These are phyloP conservation scores for Fusarium sp. DNA, from an alignment of 2,329 filamentous ascomycete species.

Conservation along the genomic window DNA sequence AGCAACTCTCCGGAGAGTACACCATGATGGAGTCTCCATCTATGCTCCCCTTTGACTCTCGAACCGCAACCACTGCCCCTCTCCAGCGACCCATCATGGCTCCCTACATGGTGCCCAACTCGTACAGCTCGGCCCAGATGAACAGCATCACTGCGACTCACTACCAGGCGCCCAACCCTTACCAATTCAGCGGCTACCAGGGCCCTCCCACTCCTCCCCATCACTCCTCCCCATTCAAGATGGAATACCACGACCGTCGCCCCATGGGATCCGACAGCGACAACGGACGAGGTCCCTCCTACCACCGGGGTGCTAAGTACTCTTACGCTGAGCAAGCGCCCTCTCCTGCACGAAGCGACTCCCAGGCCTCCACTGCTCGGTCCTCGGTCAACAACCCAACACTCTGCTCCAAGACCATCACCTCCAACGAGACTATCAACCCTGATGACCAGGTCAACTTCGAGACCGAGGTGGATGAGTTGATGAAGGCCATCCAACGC, in stretches of 20 bases:
- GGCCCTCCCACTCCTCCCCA: constrained; percentile 50
- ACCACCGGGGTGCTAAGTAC: constrained; percentile 43
- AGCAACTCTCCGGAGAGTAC: constrained; percentile 62
- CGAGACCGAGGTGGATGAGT: constrained; percentile 83
- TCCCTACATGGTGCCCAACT: constrained; percentile 58
- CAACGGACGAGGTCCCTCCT: constrained; percentile 38
- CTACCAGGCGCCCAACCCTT: constrained; percentile 57
- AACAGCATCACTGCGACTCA: constrained; percentile 56
- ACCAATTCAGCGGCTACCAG: constrained; percentile 58
- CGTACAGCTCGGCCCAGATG: constrained; percentile 59
- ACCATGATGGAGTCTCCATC: constrained; percentile 59
- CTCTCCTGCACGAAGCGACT: constrained; percentile 50
- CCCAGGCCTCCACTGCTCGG: constrained; percentile 43
- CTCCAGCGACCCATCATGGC: constrained; percentile 58
- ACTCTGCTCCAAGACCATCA: constrained; percentile 55
- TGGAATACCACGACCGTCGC: constrained; percentile 49
- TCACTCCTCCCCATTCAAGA: constrained; percentile 49
- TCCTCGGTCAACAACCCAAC: constrained; percentile 44
- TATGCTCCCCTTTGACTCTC: constrained; percentile 63
- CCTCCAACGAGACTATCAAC: constrained; percentile 59
- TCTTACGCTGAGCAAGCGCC: constrained; percentile 49
- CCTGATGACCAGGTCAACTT: constrained; percentile 70
- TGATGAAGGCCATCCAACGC: constrained; percentile 90
- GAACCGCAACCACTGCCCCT: constrained; percentile 51
- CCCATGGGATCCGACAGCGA: constrained; percentile 39